Evolutionary conservation across 2,329 filamentous ascomycete species (phyloP).

Genomic region (Moelleriella libera): DNA sequence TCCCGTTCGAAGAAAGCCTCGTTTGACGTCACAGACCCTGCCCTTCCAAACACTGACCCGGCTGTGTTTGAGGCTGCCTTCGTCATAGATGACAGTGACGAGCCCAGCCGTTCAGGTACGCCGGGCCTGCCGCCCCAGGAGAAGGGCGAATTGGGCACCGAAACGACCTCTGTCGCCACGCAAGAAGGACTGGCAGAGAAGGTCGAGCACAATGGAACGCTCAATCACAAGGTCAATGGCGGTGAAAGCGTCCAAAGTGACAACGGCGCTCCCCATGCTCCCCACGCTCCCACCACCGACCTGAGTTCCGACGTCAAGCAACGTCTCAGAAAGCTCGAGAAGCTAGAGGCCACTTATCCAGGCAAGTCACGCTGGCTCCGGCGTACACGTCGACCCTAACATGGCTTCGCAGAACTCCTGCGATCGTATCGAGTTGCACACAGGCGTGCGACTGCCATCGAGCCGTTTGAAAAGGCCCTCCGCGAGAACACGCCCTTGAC

Average conservation of each 20-base stretch:
- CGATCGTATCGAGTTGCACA: constrained; percentile 89
- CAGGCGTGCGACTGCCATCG: constrained; percentile 71
- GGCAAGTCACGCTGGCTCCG: constrained; percentile 34
- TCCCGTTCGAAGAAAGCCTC: constrained; percentile 25
- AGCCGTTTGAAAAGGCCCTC: constrained; percentile 82
- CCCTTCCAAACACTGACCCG: constrained; percentile 54
- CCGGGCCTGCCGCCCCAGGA: constrained; percentile 28
- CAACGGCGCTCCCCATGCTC: not conserved
- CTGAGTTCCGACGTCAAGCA: constrained; percentile 60
- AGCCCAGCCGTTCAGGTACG: constrained; percentile 46
- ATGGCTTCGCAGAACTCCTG: constrained; percentile 50
- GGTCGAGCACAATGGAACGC: constrained; percentile 7
- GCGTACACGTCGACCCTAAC: not conserved
- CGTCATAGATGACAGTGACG: constrained; percentile 71
- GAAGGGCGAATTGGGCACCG: constrained; percentile 14
- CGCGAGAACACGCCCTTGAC: constrained; percentile 87
- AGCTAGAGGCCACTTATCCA: constrained; percentile 74
- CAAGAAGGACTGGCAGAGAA: constrained; percentile 11
- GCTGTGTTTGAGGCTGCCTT: constrained; percentile 80
- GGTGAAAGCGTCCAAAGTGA: not conserved
- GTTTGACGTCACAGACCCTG: constrained; percentile 22
- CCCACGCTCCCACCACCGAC: constrained; percentile 25
- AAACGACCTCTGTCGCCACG: constrained; percentile 5
- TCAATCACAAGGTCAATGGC: constrained; percentile 9
- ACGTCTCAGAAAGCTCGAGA: constrained; percentile 76